Base-by-base conservation (phyloP, 352 stramenopile species). In the Pythium aphanidermatum region DNA sequence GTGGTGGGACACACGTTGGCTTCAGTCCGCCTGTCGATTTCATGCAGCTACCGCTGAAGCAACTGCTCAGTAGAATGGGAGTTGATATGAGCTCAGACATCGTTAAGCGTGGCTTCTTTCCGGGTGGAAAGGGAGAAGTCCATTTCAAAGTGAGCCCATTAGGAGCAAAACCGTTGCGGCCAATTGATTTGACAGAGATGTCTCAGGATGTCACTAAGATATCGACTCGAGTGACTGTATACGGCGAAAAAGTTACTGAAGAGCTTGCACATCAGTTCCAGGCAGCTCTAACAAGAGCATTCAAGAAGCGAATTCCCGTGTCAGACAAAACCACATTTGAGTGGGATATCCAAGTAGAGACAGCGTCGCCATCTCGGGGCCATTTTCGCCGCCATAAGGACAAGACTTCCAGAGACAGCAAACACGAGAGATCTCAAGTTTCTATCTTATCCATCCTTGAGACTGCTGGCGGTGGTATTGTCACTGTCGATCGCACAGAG, bases 11-110 rank as follows among this genome's bases (percentile, higher is more conserved):
- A 0, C 67, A 89, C 49, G 70, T 77, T 1, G 55, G 54, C 11
- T 89, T 85, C 34, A 84, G 71, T 45, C 76, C 74, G 6, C 59
- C 76, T 0, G 60, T 77, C 1, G 76, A 89, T 38, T 89, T 84
- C 27, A 81, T 85, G 53, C 58, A 75, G 34, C 36, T 69, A 0
- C 62, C 66, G 4, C 48, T 89, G 10, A 23, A 46, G 17, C 28
- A 44, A 14, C 39, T 86, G 14, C 55, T 89, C 0, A 32, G 46
- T 1, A 58, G 63, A 6, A 83, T 89, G 48, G 76, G 74, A 25
- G 29, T 78, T 6, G 8, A 23, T 14, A 51, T 59, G 9, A 46
- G 53, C 0, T 23, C 86, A 3, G 46, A 67, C 32, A 65, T 83
- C 9, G 28, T 51, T 14, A 64, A 58, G 28, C 60, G 74, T 2